phyloP scores from a whole-genome alignment of 768 basidiomycete species.

The Cystofilobasidium capitatum region DNA sequence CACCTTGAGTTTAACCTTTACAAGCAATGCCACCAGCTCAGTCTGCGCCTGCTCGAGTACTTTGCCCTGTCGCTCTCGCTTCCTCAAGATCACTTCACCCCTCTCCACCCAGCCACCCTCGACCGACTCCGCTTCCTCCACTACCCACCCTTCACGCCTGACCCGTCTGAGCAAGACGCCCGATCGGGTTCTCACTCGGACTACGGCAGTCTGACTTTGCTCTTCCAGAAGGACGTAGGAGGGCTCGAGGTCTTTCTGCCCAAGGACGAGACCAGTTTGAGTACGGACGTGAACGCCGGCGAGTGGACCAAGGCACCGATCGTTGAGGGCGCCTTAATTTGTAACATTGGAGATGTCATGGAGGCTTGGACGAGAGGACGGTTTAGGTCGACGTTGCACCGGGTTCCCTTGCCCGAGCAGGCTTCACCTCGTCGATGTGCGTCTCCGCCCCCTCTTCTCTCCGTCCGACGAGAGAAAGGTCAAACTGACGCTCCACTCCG shows the following conservation, averaged over 20 bases:
- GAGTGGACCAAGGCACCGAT: constrained; percentile 3
- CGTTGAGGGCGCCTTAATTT: background rate
- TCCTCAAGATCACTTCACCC: constrained; percentile 44
- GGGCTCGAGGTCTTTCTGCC: constrained; percentile 48
- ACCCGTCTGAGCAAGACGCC: constrained; percentile 40
- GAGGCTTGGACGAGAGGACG: background rate
- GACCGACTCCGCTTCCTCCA: constrained; percentile 54
- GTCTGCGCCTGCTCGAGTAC: constrained; percentile 46
- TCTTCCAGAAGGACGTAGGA: constrained; percentile 54
- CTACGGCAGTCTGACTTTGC: constrained; percentile 51
- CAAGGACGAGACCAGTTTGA: background rate
- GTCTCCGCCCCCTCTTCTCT: background rate
- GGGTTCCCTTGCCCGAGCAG: constrained; percentile 4
- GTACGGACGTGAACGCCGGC: background rate
- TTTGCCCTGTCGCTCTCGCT: constrained; percentile 48
- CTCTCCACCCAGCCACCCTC: constrained; percentile 44
- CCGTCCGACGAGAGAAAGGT: background rate
- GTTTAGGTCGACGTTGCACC: constrained; percentile 1
- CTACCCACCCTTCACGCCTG: constrained; percentile 46
- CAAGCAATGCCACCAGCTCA: constrained; percentile 44
- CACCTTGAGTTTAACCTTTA: constrained; percentile 12
- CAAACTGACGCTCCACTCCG: background rate
- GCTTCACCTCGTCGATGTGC: background rate
- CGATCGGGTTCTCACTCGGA: constrained; percentile 47
- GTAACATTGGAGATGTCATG: constrained; percentile 14